Percentiles rank a stretch among this genome's conserved stretches.
Evolutionary conservation across 306 rosid genomes (phyloP).

Genomic region (Gastrolobium villosum): DNA sequence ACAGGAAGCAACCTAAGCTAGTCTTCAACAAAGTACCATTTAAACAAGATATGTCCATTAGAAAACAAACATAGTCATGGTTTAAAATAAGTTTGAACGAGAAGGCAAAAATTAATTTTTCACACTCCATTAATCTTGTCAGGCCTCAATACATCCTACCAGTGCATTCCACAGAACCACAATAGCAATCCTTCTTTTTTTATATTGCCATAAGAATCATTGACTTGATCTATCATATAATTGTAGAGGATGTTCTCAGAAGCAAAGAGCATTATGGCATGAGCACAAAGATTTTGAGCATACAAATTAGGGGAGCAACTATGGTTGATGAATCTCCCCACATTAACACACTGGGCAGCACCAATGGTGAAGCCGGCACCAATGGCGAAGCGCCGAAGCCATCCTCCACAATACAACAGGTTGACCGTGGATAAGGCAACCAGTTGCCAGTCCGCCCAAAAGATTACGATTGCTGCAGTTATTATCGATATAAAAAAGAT

Average conservation of each 20-base stretch:
- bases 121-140: conserved; percentile 19
- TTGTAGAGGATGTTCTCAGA: conserved; percentile 96
- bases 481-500: conserved; percentile 91
- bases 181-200: conserved; percentile 79
- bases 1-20: too few relatives aligned
- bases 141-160: conserved; percentile 85
- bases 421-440: conserved; percentile 64
- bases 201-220: conserved; percentile 79
- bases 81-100: not conserved
- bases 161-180: conserved; percentile 84
- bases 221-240: conserved; percentile 74
- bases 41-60: too few relatives aligned
- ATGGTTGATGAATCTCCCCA: conserved; percentile 94
- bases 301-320: conserved; percentile 96
- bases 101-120: conserved; percentile 6
- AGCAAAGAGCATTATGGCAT: conserved; percentile 90
- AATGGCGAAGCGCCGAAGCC: too few relatives aligned
- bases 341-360: conserved; percentile 78
- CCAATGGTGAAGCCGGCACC: conserved; percentile 89
- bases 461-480: conserved; percentile 62
- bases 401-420: conserved; percentile 59
- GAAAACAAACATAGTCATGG: too few relatives aligned
- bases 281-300: conserved; percentile 93
- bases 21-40: too few relatives aligned
- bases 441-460: conserved; percentile 76